These are phyloP conservation scores for Agrostemma githago DNA, from an alignment of 148 eudicot species.

Conservation along the genomic window DNA sequence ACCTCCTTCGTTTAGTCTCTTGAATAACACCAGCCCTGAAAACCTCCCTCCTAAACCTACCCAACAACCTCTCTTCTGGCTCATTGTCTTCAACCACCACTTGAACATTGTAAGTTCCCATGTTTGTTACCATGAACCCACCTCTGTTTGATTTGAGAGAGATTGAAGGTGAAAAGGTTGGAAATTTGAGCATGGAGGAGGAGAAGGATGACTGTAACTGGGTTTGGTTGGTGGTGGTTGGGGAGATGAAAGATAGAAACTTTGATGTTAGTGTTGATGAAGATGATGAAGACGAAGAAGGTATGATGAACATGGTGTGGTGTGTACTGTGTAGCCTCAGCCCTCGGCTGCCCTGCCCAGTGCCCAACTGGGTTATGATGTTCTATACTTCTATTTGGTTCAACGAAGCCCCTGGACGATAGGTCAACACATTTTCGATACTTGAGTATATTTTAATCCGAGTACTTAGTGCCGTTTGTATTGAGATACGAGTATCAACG, in stretches of 20 bases:
- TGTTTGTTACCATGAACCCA: slow-evolving; percentile 18
- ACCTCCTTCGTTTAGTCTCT: slow-evolving; percentile 37
- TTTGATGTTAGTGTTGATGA: slow-evolving; percentile 17
- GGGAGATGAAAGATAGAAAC: slow-evolving; percentile 17
- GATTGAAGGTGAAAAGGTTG: slow-evolving; percentile 20
- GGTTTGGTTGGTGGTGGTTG: slow-evolving; percentile 3
- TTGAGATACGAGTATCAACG: too few relatives aligned
- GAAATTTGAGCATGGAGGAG: neutral
- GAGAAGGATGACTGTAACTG: neutral
- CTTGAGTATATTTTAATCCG: too few relatives aligned
- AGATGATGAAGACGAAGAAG: slow-evolving; percentile 16
- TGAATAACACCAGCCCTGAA: slow-evolving; percentile 42
- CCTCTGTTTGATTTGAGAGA: slow-evolving; percentile 21
- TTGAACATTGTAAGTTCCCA: slow-evolving; percentile 42
- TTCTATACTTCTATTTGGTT: slow-evolving; percentile 1
- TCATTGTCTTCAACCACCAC: slow-evolving; percentile 43
- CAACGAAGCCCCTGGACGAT: too few relatives aligned
- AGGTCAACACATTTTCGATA: too few relatives aligned
- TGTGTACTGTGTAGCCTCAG: too few relatives aligned
- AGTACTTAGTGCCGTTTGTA: too few relatives aligned
- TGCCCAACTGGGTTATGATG: too few relatives aligned
- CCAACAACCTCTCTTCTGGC: slow-evolving; percentile 35
- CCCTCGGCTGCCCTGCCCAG: too few relatives aligned
- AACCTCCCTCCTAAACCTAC: slow-evolving; percentile 42
- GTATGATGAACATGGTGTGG: slow-evolving; percentile 14